A percentile compares a stretch with the other conserved stretches of the same genome.
Evolutionary conservation across 257 asterid species (phyloP).

Genomic region (Solanum chmielewskii): DNA sequence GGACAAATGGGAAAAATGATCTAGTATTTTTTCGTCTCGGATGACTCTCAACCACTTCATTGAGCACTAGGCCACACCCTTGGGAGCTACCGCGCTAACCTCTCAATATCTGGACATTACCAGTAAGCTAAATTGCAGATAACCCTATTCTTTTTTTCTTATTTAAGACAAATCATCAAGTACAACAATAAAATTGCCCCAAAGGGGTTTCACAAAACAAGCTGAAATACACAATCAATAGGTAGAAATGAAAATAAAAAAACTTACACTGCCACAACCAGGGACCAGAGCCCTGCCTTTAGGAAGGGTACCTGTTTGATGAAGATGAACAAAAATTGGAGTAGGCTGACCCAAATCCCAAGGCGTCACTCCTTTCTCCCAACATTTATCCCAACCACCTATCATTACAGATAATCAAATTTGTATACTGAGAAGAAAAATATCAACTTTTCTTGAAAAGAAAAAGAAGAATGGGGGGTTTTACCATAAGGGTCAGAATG

Average conservation of each 20-base stretch:
- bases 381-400: slow-evolving; percentile 78
- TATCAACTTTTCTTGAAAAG: neutral
- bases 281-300: slow-evolving; percentile 76
- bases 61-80: neutral
- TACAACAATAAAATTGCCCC: neutral
- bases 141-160: neutral
- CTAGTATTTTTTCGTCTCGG: neutral
- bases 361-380: slow-evolving; percentile 71
- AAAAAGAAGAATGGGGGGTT: neutral
- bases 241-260: too few relatives aligned
- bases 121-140: neutral
- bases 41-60: neutral
- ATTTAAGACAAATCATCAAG: neutral
- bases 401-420: neutral
- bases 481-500: slow-evolving; percentile 38
- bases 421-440: neutral
- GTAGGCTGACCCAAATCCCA: slow-evolving; percentile 90
- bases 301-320: slow-evolving; percentile 48
- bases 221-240: neutral
- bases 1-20: neutral
- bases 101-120: neutral
- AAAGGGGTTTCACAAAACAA: neutral
- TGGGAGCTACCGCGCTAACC: neutral
- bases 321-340: slow-evolving; percentile 65
- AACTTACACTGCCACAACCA: slow-evolving; percentile 82